Evolutionary conservation across 2,329 filamentous ascomycete species (phyloP), one percentile per base, ranked within the genome.

Genomic region (Colletotrichum sp.): DNA sequence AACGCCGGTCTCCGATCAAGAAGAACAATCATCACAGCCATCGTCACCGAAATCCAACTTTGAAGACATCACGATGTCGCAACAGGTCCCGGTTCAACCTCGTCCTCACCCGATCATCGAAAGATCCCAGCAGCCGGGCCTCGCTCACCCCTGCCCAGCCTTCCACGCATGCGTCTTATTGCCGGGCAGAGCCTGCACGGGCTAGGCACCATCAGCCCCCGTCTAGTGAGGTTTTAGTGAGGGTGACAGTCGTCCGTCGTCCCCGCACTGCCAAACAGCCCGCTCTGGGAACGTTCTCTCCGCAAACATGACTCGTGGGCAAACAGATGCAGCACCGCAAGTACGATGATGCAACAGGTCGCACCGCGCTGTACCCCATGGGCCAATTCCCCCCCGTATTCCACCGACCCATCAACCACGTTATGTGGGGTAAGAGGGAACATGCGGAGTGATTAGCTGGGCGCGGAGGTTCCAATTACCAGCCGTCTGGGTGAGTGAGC

Each of bases 211-310:
- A 74, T 48, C 65, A 24, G 18, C 52, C 8, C 24, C 36, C 12
- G 63, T 26, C 10, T 28, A 28, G 63, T 28, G 58, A 32, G n/a
- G 21, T 48, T 48, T 36, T 48, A 65, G 32, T 65, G 57, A 74
- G 71, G 71, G 71, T 71, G 67, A 74, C 71, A 71, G 71, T 64
- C 71, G 66, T 65, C 71, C 71, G 71, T 74, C 58, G 30, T 74
- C 67, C 67, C 66, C 66, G 43, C 71, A 74, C 32, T 55, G 26
- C 6, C 24, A 64, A 70, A 30, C 66, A 52, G 6, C 38, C 38
- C 24, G 24, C 67, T n/a, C 28, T 48, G 10, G 60, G 13, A 26
- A 43, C 18, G 15, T 24, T 26, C 30, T 52, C 65, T 61, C 55
- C 32, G 55, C 55, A 69, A 70, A 36, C 57, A 74, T 74, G 72